Conservation (phyloP, 1,139 yeast species). For the Starmera stellimalicola region DNA sequence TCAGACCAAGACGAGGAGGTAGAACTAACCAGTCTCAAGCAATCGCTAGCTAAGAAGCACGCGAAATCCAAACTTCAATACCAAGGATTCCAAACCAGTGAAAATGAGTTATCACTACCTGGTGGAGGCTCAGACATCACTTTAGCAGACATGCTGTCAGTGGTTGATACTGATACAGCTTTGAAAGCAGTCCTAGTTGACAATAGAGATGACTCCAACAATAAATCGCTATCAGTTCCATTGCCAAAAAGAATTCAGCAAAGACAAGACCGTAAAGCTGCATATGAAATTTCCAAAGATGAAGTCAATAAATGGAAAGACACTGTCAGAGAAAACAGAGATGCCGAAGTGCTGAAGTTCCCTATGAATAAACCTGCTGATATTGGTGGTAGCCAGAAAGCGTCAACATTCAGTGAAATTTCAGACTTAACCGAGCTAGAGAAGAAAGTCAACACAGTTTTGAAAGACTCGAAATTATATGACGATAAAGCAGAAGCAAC, state of each 20-base stretch:
- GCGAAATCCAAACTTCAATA: constrained; percentile 30
- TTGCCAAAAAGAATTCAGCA: constrained; percentile 79
- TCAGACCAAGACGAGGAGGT: constrained; percentile 28
- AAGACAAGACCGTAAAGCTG: constrained; percentile 81
- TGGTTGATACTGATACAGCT: constrained; percentile 35
- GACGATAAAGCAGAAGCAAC: constrained; percentile 73
- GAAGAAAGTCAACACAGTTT: constrained; percentile 48
- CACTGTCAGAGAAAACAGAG: constrained; percentile 65
- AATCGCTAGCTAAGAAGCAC: constrained; percentile 21
- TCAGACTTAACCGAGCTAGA: constrained; percentile 55
- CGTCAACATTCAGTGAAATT: constrained; percentile 44
- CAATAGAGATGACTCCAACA: constrained; percentile 24
- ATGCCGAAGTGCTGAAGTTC: constrained; percentile 77
- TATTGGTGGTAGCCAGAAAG: too few species aligned
- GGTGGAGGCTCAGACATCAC: constrained; percentile 46
- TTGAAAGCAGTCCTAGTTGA: constrained; percentile 45
- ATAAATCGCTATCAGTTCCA: constrained; percentile 58
- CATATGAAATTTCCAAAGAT: constrained; percentile 79
- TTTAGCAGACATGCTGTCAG: constrained; percentile 66
- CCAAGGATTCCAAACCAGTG: constrained; percentile 49
- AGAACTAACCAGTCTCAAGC: constrained; percentile 26
- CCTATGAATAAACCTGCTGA: constrained; percentile 33
- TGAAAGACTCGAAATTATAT: constrained; percentile 54
- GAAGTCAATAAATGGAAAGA: constrained; percentile 89
- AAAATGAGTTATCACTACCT: constrained; percentile 67